phyloP scores from a whole-genome alignment of 305 asterid genomes.

The Solanum hybrid region DNA sequence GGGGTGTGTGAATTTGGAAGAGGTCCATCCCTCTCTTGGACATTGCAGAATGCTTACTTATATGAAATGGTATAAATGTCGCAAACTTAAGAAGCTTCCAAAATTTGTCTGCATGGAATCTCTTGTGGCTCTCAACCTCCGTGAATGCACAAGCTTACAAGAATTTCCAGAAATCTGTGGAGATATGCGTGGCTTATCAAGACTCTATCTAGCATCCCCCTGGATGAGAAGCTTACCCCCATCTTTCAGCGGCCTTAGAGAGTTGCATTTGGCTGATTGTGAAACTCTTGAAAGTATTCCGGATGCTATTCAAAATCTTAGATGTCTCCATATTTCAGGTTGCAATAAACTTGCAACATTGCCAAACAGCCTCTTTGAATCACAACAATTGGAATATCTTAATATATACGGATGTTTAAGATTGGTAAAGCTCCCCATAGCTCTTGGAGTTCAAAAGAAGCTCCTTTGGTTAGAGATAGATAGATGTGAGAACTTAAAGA shows the following conservation, averaged over 20 bases:
- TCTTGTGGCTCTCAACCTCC: no score
- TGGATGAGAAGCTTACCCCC: no score
- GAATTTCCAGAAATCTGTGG: no score
- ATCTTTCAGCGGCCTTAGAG: no score
- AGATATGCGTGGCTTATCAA: no score
- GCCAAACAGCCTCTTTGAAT: not conserved
- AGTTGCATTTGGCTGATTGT: fast-evolving
- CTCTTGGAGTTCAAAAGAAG: not conserved
- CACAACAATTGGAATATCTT: not conserved
- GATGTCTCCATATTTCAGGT: fast-evolving
- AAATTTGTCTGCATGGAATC: not conserved
- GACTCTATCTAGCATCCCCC: no score
- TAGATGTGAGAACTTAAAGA: not conserved
- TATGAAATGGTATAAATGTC: not conserved
- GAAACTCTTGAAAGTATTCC: no score
- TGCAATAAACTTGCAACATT: not conserved
- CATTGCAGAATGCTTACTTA: no score
- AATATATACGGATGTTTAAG: fast-evolving
- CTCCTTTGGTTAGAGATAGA: fast-evolving
- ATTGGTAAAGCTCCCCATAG: not conserved
- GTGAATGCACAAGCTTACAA: no score
- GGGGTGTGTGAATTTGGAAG: no score
- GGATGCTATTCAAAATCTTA: not conserved
- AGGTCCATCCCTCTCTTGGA: no score
- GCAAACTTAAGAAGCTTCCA: not conserved